Conservation (phyloP, 2,329 filamentous ascomycete species). For the Didymella lethalis region DNA sequence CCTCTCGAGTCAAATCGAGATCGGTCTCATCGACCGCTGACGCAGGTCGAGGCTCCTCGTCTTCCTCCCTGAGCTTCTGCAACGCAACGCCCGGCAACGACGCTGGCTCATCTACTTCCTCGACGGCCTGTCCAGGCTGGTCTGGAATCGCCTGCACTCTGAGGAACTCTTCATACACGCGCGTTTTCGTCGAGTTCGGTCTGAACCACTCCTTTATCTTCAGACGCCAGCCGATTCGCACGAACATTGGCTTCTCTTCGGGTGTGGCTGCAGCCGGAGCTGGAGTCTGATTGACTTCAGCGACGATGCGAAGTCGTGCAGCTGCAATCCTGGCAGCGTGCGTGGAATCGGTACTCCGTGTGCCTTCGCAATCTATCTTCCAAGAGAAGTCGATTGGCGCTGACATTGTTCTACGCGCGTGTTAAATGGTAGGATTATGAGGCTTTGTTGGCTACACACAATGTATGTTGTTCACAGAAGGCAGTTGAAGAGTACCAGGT, state of each 20-base stretch:
- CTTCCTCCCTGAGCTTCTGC: background rate
- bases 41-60: background rate
- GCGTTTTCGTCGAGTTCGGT: background rate
- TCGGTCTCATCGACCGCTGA: background rate
- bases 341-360: background rate
- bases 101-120: background rate
- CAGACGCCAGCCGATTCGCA: background rate
- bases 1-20: background rate
- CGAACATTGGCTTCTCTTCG: background rate
- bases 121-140: background rate
- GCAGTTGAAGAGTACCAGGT: background rate
- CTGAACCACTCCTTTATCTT: background rate
- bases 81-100: background rate
- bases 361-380: background rate
- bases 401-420: background rate
- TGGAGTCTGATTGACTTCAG: too few species aligned
- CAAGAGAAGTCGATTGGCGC: background rate
- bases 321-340: background rate
- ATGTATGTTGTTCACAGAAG: background rate
- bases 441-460: background rate
- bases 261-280: too few species aligned
- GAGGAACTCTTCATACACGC: background rate
- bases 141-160: background rate
- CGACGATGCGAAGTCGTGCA: background rate
- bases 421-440: background rate